These are phyloP conservation scores for Cocos nucifera DNA, from an alignment of 176 grass and related monocot species.

Conservation along the genomic window DNA sequence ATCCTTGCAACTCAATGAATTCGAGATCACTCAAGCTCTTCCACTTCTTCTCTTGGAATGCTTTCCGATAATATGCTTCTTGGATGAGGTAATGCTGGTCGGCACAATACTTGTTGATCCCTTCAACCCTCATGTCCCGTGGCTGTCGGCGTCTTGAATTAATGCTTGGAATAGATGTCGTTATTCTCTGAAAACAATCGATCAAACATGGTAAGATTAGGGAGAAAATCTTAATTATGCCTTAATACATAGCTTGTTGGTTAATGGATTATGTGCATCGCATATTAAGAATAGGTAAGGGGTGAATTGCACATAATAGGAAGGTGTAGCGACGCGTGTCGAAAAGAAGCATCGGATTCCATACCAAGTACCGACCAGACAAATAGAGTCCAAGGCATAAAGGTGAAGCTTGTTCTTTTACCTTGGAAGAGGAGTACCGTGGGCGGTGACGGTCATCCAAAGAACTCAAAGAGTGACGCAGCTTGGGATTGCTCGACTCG, in stretches of 20 bases:
- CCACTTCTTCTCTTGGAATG: constrained; percentile 50
- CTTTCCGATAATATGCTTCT: constrained; percentile 3
- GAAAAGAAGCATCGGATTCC: too few relatives aligned
- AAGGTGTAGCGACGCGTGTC: too few relatives aligned
- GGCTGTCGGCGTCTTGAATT: constrained; percentile 1
- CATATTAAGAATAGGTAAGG: too few relatives aligned
- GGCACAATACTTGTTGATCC: too few relatives aligned
- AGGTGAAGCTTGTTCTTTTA: too few relatives aligned
- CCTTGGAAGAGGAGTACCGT: too few relatives aligned
- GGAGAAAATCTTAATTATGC: neutral
- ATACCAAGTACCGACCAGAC: too few relatives aligned
- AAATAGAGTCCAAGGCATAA: too few relatives aligned
- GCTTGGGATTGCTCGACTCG: neutral
- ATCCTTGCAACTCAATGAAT: constrained; percentile 80
- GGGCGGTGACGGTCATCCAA: neutral
- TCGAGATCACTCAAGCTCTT: constrained; percentile 59
- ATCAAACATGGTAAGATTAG: too few relatives aligned
- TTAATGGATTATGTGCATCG: too few relatives aligned
- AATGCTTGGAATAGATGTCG: neutral
- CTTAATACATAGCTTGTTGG: too few relatives aligned
- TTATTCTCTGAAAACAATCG: neutral
- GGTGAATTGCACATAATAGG: too few relatives aligned
- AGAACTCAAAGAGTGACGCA: neutral
- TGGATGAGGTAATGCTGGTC: neutral
- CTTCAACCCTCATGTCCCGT: neutral